Base-by-base conservation (phyloP, 208 protist species). In the Crithidia thermophila region DNA sequence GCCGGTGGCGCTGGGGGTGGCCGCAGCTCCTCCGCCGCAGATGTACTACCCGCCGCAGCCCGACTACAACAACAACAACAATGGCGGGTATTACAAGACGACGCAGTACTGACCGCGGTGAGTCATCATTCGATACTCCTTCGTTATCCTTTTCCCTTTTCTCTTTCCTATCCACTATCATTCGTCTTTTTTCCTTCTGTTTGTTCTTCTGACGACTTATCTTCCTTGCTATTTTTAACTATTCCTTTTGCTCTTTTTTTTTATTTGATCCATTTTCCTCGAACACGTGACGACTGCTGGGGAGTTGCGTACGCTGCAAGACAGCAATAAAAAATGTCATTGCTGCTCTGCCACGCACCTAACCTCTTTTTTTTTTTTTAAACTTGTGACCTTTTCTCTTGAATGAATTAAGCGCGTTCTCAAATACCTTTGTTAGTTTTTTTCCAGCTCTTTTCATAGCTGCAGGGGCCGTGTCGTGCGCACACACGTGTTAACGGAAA, bases 41-140 rank as follows among this genome's bases (percentile, higher is more conserved):
- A 20, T 63, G 23, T 63, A 63, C 57, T 63, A 63, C 30, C 57
- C 57, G 4, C 55, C 55, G 8, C 55, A 36, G 30, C 57, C 40
- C 30, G 30, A 49, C 30, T 7, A 5, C 23, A 3, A 1, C 23
- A 45, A 20, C 42, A 51, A 28, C 42, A 28, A 43, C 43, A 33
- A n/a, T 28, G 57, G 53, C 18, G 53, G 21, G 28, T 51, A 50
- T 43, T 51, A 63, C 57, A 63, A 63, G n/a, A 39, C 45, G 0
- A 5, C 56, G n/a, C 56, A 56, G 14, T 16, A n/a, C n/a, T n/a
- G n/a, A n/a, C n/a, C n/a, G n/a, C n/a, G n/a, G n/a, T n/a, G n/a
- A n/a, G n/a, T 23, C 20, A 5, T 8, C 23, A 14, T 53, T 36
- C 49, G n/a, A n/a, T 46, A 21, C 16, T 21, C 6, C 40, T 46